Evolutionary conservation across 345 rosid genomes (phyloP), one percentile per base, ranked within the genome.

Genomic region (Sisymbrium altissimum): DNA sequence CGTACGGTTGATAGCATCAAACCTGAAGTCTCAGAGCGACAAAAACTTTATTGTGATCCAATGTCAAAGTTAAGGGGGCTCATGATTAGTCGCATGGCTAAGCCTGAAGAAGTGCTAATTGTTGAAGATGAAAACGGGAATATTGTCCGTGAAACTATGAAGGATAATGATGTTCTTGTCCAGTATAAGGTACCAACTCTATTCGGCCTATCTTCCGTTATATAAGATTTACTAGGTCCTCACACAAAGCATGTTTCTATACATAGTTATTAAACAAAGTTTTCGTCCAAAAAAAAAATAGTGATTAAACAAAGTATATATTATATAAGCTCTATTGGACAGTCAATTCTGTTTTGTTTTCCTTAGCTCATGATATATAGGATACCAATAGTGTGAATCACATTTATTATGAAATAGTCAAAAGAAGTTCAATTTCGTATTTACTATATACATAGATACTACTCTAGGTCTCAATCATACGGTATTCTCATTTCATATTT

Each of bases 71-170:
- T 92, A 79, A 85, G 98, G 74, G 84, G 87, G 83, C 90, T 96
- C 64, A 92, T 96, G 99, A 84, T 92, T 64, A 89, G 87, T 60
- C 97, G 99, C 21, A 96, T 92, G 98, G 99, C 99, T 52, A 92
- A 96, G 81, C 99, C 99, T 67, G 98, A 96, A 70, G 99, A 96
- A 80, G 98, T 96, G 75, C 65, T 96, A 41, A 89, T 96, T 68
- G 96, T 96, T 82, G 99, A 96, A 84, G 98, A 96, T 81, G 99
- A 96, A 82, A 96, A 96, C 80, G 99, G 99, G 23, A 96, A 96
- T 72, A 92, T 92, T 58, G 99, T 92, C 56, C 94, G 97, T 61
- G 98, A 90, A 86, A 96, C 99, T 53, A 78, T 96, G 99, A 96
- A 96, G 77, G 99, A 96, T 81, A 92, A 92, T 68, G 99, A 96